Conservation (phyloP, 805 yeast genomes). For the Metschnikowia koreensis region DNA sequence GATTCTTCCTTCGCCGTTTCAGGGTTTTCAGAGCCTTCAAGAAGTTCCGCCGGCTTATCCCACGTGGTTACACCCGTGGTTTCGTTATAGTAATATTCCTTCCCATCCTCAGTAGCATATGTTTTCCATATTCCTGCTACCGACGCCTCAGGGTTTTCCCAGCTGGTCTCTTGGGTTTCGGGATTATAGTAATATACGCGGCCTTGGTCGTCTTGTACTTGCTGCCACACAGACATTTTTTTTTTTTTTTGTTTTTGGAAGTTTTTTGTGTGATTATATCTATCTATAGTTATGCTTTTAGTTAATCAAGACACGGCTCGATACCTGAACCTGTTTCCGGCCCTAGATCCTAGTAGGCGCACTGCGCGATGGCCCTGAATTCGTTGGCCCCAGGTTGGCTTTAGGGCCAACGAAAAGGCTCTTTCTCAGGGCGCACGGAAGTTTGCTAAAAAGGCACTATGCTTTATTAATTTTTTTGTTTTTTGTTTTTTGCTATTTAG, state of each 20-base stretch:
- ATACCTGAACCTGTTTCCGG: no score
- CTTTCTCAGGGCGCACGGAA: no score
- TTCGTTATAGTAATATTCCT: conserved; percentile 65
- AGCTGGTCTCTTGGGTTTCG: conserved; percentile 64
- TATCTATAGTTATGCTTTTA: no score
- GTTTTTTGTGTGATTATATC: not conserved
- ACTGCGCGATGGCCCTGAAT: no score
- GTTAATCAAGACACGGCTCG: no score
- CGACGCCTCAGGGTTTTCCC: conserved; percentile 71
- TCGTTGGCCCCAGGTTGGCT: no score
- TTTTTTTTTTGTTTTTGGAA: not conserved
- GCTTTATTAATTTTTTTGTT: no score
- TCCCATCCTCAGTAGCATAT: conserved; percentile 53
- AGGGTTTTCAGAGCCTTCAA: not conserved
- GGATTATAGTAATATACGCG: conserved; percentile 68
- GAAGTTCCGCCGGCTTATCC: conserved; percentile 65
- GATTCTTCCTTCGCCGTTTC: conserved; percentile 9
- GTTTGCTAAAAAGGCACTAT: no score
- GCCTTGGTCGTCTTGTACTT: conserved; percentile 62
- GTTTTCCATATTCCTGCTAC: conserved; percentile 37
- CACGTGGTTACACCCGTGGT: conserved; percentile 69
- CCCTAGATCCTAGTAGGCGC: no score
- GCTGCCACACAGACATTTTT: conserved; percentile 52
- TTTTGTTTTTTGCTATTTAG: no score
- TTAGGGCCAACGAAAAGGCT: no score